A percentile compares a stretch with the other conserved stretches of the same genome.
These are phyloP conservation scores for Acacia pycnantha DNA, from an alignment of 331 rosid species.

Conservation along the genomic window DNA sequence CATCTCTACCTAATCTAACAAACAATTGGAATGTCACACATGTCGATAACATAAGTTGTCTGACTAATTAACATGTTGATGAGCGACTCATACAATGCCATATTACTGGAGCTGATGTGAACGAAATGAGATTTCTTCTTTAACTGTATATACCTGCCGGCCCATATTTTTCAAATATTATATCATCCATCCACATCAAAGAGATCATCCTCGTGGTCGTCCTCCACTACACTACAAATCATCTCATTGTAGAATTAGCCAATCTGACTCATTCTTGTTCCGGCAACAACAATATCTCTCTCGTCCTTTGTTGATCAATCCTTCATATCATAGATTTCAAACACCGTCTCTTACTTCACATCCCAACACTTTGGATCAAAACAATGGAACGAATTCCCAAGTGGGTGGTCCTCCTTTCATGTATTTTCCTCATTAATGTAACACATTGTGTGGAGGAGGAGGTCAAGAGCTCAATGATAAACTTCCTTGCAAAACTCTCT, in stretches of 20 bases:
- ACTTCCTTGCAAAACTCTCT: constrained; percentile 53
- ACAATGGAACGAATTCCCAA: constrained; percentile 46
- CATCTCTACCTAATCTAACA: not conserved
- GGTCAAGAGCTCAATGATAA: constrained; percentile 46
- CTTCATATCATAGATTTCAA: constrained; percentile 4
- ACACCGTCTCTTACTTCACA: not conserved
- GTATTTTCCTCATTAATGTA: constrained; percentile 35
- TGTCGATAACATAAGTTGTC: not conserved
- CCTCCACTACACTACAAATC: constrained; percentile 29
- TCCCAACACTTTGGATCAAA: constrained; percentile 13
- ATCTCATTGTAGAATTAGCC: constrained; percentile 43
- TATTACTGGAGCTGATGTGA: not conserved
- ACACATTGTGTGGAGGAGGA: constrained; percentile 52
- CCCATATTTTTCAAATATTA: constrained; percentile 32
- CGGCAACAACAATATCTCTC: constrained; percentile 18
- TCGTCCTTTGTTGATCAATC: constrained; percentile 26
- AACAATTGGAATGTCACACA: not conserved
- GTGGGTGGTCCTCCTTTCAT: constrained; percentile 39
- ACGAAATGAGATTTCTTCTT: constrained; percentile 16
- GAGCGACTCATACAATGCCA: not conserved
- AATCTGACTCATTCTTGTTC: constrained; percentile 30
- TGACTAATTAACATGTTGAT: not conserved
- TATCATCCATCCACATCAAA: not conserved
- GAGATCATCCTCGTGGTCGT: not conserved
- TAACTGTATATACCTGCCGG: constrained; percentile 44